These are phyloP conservation scores for Tolypocladium ovalisporum DNA, from an alignment of 2,329 filamentous ascomycete genomes.

Conservation along the genomic window DNA sequence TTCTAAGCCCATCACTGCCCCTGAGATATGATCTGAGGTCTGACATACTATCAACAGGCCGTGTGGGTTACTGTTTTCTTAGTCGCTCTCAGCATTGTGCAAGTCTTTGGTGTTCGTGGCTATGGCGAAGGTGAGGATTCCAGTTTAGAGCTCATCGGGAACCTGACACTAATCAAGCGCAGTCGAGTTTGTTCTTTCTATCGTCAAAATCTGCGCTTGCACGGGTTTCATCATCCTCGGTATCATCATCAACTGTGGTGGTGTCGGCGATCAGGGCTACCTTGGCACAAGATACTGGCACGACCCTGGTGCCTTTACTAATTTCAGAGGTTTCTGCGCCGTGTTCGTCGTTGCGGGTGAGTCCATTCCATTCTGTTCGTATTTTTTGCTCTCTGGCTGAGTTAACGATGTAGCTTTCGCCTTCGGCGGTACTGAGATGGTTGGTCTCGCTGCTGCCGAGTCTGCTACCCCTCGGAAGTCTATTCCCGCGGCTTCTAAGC, in stretches of 20 bases:
- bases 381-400: neutral
- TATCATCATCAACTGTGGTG: conserved; percentile 10
- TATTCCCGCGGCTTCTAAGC: conserved; percentile 12
- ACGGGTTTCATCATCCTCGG: conserved; percentile 6
- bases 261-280: conserved; percentile 9
- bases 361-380: neutral
- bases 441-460: conserved; percentile 13
- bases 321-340: conserved; percentile 12
- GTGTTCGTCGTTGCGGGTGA: conserved; percentile 6
- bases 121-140: neutral
- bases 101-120: neutral
- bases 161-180: neutral
- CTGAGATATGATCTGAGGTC: neutral
- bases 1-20: neutral
- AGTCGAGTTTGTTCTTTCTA: neutral
- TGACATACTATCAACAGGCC: neutral
- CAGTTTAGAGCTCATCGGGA: neutral
- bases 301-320: conserved; percentile 9
- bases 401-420: conserved; percentile 5
- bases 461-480: conserved; percentile 11
- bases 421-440: conserved; percentile 12
- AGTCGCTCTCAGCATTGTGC: neutral
- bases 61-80: neutral
- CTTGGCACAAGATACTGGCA: conserved; percentile 11
- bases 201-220: neutral